Evolutionary conservation across 2,329 filamentous ascomycete species (phyloP).

Genomic region (Beauveria medogensis): DNA sequence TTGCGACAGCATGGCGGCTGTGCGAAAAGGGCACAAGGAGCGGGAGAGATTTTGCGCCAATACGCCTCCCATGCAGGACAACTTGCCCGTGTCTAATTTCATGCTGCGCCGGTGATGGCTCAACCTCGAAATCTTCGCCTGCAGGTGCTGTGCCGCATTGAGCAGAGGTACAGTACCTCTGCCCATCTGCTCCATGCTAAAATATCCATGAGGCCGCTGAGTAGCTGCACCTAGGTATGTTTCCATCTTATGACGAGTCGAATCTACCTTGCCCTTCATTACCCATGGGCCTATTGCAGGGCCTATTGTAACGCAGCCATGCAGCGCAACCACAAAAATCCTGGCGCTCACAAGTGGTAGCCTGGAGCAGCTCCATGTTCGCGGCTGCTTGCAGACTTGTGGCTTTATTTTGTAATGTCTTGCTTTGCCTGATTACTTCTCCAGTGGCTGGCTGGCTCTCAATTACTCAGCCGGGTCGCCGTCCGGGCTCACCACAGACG

Average conservation of each 20-base stretch:
- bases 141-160: constrained; percentile 1
- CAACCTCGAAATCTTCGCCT: neutral
- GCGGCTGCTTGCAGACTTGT: neutral
- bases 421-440: neutral
- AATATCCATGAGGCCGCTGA: neutral
- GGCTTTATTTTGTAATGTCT: neutral
- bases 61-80: neutral
- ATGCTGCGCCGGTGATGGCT: neutral
- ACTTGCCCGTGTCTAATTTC: neutral
- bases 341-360: neutral
- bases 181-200: neutral
- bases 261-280: neutral
- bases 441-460: neutral
- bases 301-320: no score
- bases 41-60: neutral
- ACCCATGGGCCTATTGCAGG: no score
- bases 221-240: neutral
- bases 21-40: neutral
- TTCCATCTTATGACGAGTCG: constrained; percentile 9
- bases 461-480: neutral
- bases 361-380: neutral
- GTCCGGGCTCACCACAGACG: neutral
- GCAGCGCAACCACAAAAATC: neutral
- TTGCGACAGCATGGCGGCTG: no score
- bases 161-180: neutral